Evolutionary conservation across 768 basidiomycete genomes (phyloP), one percentile per base, ranked within the genome.

Genomic region (Phanerochaete sordida): DNA sequence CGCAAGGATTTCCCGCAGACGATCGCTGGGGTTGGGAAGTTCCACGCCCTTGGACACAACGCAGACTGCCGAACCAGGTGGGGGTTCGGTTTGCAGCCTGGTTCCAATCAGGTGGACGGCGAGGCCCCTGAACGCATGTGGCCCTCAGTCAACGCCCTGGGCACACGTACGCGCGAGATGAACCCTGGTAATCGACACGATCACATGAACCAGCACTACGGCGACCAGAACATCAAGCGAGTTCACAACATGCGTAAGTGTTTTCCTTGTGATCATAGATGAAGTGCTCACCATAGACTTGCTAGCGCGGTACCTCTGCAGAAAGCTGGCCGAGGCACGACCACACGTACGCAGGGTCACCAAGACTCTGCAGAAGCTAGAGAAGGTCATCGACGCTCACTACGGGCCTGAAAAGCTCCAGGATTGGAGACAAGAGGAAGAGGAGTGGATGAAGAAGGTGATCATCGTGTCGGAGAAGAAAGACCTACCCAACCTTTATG

Each of bases 131-230:
- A 66, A 27, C 62, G 63, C 13, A 57, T 64, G 16, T 67, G 66
- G 66, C 31, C 66, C 1, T 28, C 21, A 7, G 27, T 57, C 23
- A 64, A 63, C 31, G 54, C 43, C 0, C 46, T 65, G 1, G 56
- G 56, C 3, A 28, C 28, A 0, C 56, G 59, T 11, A 60, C 64
- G 0, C 49, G 57, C 19, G 64, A 67, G 51, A 65, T 65, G 64
- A 43, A 47, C 8, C 31, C 62, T 2, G 66, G 66, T 0, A 60
- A 65, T 31, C 59, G 66, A 2, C 66, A 67, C 24, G 69, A 70
- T 39, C 37, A 59, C 3, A 63, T 68, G 56, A 64, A 70, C 43
- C 46, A 64, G 31, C 35, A 43, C 30, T 46, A 53, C 46, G 31
- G 44, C 28, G 64, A 63, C 51, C 55, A 60, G 61, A 68, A 68